phyloP scores from a whole-genome alignment of 495 filamentous ascomycete genomes.

The Aspergillus asperescens region DNA sequence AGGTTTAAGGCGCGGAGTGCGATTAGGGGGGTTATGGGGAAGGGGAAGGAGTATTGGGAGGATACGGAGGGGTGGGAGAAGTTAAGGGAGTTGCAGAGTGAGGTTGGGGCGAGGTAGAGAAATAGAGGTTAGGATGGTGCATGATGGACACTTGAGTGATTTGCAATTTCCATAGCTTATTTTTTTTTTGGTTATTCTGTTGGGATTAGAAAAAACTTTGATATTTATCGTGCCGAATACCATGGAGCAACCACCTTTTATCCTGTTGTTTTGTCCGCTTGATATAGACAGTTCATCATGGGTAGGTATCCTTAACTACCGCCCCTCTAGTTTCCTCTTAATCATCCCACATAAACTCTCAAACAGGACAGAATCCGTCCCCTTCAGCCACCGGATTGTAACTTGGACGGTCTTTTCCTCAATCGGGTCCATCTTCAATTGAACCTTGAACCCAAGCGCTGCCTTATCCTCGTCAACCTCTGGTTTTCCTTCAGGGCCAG shows the following conservation, averaged over 20 bases:
- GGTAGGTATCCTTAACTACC: conserved; percentile 7
- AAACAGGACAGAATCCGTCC: conserved; percentile 68
- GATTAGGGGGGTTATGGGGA: conserved; percentile 71
- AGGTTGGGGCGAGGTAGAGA: conserved; percentile 29
- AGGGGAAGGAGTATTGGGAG: conserved; percentile 80
- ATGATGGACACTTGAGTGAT: no score
- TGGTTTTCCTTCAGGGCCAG: conserved; percentile 19
- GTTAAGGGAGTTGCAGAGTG: conserved; percentile 48
- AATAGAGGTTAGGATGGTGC: no score
- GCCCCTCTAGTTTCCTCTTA: conserved; percentile 46
- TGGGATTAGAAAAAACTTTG: conserved; percentile 1
- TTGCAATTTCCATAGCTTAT: no score
- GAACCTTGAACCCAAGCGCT: conserved; percentile 45
- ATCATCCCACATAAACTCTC: conserved; percentile 87
- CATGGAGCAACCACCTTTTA: not conserved
- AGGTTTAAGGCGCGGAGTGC: conserved; percentile 82
- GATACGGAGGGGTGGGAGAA: conserved; percentile 63
- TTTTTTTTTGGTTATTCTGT: not conserved
- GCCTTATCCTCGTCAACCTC: conserved; percentile 29
- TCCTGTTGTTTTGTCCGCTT: not conserved
- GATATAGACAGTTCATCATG: no score
- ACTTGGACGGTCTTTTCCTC: conserved; percentile 32
- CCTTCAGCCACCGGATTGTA: conserved; percentile 67
- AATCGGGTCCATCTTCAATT: conserved; percentile 25
- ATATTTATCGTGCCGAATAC: not conserved